A percentile compares a stretch with the other conserved stretches of the same genome.
phyloP scores from a whole-genome alignment of 2,329 filamentous ascomycete genomes.

The Beauveria asiatica region DNA sequence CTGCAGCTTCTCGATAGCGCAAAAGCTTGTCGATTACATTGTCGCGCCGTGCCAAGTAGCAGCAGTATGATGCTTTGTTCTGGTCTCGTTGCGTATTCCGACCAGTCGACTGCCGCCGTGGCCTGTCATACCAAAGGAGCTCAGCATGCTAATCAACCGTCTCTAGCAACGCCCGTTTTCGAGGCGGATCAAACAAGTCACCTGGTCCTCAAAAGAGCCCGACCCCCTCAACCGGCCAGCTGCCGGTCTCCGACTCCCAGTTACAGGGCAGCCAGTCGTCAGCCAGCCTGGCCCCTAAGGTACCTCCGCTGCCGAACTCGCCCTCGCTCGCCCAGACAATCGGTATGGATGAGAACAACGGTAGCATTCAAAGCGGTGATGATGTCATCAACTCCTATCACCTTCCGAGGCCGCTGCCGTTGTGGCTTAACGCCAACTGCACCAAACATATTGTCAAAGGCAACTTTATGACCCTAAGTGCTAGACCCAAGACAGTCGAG shows the following conservation, averaged over 20 bases:
- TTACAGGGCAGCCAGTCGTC: conserved; percentile 44
- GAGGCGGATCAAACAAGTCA: conserved; percentile 45
- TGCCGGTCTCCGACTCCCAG: conserved; percentile 36
- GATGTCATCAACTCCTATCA: conserved; percentile 52
- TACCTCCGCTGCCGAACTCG: conserved; percentile 54
- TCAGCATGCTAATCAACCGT: not conserved
- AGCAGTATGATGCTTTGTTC: not conserved
- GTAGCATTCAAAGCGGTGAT: conserved; percentile 39
- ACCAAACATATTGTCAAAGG: conserved; percentile 88
- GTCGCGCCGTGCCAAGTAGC: not conserved
- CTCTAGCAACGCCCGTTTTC: conserved; percentile 48
- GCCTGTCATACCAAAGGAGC: not conserved
- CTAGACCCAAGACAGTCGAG: conserved; percentile 86
- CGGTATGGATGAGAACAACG: conserved; percentile 55
- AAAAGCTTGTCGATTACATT: not conserved
- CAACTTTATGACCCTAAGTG: conserved; percentile 93
- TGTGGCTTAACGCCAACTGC: conserved; percentile 68
- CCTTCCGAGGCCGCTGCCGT: conserved; percentile 56
- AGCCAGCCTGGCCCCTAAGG: conserved; percentile 44
- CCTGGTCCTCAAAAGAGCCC: conserved; percentile 45
- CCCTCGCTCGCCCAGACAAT: conserved; percentile 59
- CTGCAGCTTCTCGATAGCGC: not conserved
- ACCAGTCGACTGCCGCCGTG: not conserved
- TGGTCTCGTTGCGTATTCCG: not conserved
- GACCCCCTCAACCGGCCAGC: conserved; percentile 38